A percentile compares a stretch with the other conserved stretches of the same genome.
Conservation (phyloP, 495 filamentous ascomycete species). For the Parathielavia hyrcaniae region DNA sequence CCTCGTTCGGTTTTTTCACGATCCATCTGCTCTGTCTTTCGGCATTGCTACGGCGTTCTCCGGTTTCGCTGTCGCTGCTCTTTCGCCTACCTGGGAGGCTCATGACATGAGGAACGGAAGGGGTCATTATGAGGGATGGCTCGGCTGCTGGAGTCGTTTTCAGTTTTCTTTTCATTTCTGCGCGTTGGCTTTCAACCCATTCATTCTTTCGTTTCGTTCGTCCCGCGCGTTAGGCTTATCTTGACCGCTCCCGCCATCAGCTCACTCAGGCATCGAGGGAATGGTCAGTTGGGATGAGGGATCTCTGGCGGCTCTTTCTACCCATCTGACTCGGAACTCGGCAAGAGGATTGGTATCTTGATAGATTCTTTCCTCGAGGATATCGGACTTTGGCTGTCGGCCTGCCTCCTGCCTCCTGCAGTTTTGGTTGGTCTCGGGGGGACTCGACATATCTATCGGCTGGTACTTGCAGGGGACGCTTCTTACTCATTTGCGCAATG, state of each 20-base stretch:
- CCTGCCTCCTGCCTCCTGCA: not conserved
- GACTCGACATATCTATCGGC: not conserved
- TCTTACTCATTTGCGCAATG: constrained; percentile 6
- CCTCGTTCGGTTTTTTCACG: constrained; percentile 13
- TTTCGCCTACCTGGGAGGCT: constrained; percentile 5
- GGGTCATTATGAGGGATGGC: constrained; percentile 11
- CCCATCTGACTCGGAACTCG: constrained; percentile 3
- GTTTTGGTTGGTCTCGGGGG: not conserved
- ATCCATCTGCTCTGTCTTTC: constrained; percentile 13
- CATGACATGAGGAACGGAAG: constrained; percentile 18
- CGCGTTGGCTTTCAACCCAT: not conserved
- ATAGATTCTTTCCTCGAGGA: not conserved
- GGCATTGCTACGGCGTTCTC: constrained; percentile 23
- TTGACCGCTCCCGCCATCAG: not conserved
- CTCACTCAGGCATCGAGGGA: not conserved
- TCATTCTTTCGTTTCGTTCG: constrained; percentile 10
- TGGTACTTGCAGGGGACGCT: constrained; percentile 2
- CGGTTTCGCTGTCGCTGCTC: constrained; percentile 12
- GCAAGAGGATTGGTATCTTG: not conserved
- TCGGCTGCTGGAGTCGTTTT: constrained; percentile 11
- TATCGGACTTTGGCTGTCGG: not conserved
- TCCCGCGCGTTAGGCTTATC: not conserved
- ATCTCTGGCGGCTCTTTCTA: not conserved
- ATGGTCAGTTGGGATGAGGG: not conserved
- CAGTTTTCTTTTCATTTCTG: constrained; percentile 1